Base-by-base conservation (phyloP, 805 yeast genomes). In the Barnettozyma vustinii region DNA sequence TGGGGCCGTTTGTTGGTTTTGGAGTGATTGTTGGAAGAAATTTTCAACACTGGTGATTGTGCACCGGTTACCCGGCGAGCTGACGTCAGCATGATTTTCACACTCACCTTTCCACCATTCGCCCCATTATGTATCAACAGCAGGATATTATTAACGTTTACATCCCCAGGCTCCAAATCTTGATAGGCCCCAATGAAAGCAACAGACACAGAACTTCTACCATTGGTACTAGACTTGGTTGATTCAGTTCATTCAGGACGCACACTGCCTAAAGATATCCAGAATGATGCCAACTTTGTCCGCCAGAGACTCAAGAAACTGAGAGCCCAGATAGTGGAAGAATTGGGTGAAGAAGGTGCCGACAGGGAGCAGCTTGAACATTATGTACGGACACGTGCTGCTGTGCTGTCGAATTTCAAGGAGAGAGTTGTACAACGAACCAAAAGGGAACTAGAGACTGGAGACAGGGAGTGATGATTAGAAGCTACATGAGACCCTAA, bases 231-330 rank as follows among this genome's bases (percentile, higher is more conserved):
- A 48, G 76, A 72, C 41, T 56, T 70, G 19, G 59, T 73, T 7
- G 76, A 72, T 43, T 67, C 63, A 42, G 64, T 73, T 10, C 66
- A 69, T 41, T 53, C 60, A 2, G 76, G 76, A 0, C 63, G 66
- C 46, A 56, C 72, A 1, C 51, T 70, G n/a, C 73, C 75, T 0
- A 70, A 71, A 46, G 77, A 73, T 44, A 68, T 70, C 37, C 73
- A 68, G 30, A 72, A 70, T 53, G 67, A 73, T 7, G 72, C 69
- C 56, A 41, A 71, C 61, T 37, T 40, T 13, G 68, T 76, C 32
- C 63, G 76, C 35, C 51, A 48, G 25, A 25, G 51, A 21, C 30
- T 48, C n/a, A 48, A 40, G 42, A 44, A 40, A 27, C 37, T 48
- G 37, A 33, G 42, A 18, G 35, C 26, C 1, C 37, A 30, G 12